phyloP scores from a whole-genome alignment of 148 eudicot species.

The Fagopyrum esculentum region DNA sequence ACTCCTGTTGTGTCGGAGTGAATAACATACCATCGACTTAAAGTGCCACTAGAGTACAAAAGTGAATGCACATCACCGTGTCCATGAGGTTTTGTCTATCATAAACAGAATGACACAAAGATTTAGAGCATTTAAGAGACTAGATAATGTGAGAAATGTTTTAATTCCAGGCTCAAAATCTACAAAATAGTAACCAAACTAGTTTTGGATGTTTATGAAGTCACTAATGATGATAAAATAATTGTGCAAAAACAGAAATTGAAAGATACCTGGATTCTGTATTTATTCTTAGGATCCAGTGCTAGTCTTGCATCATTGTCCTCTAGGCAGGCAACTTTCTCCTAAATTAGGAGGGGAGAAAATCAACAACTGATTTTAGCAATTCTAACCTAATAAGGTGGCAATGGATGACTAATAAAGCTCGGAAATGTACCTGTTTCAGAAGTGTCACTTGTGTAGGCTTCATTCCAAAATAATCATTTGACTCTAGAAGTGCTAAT shows the following conservation, averaged over 20 bases:
- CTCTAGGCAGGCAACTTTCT: slow-evolving; percentile 97
- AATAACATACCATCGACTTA: slow-evolving; percentile 52
- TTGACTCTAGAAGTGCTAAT: slow-evolving; percentile 55
- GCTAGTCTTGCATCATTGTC: slow-evolving; percentile 96
- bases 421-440: slow-evolving; percentile 54
- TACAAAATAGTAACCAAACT: not conserved
- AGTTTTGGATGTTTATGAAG: not conserved
- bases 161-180: not conserved
- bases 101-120: not conserved
- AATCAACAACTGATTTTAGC: not conserved
- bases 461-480: slow-evolving; percentile 89
- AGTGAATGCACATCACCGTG: slow-evolving; percentile 99
- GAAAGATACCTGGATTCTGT: slow-evolving; percentile 63
- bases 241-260: not conserved
- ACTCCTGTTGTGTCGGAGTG: not conserved
- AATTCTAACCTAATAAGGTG: not conserved
- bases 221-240: not conserved
- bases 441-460: slow-evolving; percentile 78
- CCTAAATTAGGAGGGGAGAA: slow-evolving; percentile 26
- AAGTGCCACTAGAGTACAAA: slow-evolving; percentile 76
- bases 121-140: not conserved
- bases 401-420: not conserved
- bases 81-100: slow-evolving; percentile 95
- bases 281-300: slow-evolving; percentile 66
- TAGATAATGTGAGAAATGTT: not conserved